A percentile compares a stretch with the other conserved stretches of the same genome.
Conservation (phyloP, 305 asterid species). For the Andrographis paniculata region DNA sequence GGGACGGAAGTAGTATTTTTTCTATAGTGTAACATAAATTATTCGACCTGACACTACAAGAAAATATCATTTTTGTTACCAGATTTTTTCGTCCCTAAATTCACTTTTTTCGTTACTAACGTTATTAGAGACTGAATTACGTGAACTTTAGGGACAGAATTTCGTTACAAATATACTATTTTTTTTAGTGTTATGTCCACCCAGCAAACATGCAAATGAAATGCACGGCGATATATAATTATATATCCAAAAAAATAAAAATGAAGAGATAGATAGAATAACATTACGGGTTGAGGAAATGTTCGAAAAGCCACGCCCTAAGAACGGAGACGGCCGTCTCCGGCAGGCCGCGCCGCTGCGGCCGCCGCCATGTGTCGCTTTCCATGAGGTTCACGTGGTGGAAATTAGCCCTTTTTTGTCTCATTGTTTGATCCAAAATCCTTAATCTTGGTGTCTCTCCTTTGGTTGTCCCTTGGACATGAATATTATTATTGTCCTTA, state of each 20-base stretch:
- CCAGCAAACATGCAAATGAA: too few species aligned
- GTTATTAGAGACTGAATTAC: too few species aligned
- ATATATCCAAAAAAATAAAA: not conserved
- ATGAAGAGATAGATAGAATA: slow-evolving; percentile 9
- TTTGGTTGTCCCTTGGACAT: not conserved
- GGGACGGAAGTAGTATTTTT: too few species aligned
- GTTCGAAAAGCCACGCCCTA: slow-evolving; percentile 73
- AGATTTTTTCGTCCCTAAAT: too few species aligned
- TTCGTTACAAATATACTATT: too few species aligned
- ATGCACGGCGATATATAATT: too few species aligned
- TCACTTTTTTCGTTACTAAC: too few species aligned
- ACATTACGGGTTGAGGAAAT: slow-evolving; percentile 75
- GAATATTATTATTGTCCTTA: not conserved
- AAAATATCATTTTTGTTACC: too few species aligned
- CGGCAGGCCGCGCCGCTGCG: slow-evolving; percentile 61
- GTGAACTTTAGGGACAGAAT: too few species aligned
- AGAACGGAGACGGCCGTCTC: slow-evolving; percentile 57
- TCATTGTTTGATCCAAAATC: slow-evolving; percentile 1
- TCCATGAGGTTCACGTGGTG: slow-evolving; percentile 64
- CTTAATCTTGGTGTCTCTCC: slow-evolving; percentile 11
- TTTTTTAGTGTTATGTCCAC: too few species aligned
- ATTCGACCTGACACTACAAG: too few species aligned
- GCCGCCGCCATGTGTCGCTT: slow-evolving; percentile 70
- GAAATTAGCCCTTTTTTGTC: slow-evolving; percentile 43
- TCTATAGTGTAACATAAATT: too few species aligned